A percentile compares a stretch with the other conserved stretches of the same genome.
Evolutionary conservation across 441 rosid genomes (phyloP).

Genomic region (Mallotus repandus): DNA sequence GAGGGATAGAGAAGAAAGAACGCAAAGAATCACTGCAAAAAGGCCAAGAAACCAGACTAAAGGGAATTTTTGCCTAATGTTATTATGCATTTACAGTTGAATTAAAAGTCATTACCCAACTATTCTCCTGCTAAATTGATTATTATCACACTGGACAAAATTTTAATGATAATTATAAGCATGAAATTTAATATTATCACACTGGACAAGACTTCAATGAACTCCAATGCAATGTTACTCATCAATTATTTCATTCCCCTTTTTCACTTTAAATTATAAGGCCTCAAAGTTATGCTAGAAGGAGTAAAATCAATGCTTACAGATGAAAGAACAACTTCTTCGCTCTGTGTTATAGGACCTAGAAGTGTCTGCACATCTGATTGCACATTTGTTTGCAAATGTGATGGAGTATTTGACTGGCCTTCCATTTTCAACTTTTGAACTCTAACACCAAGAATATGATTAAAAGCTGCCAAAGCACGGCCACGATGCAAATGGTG

Average conservation of each 20-base stretch:
- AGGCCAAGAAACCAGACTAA: not conserved
- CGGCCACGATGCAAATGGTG: conserved; percentile 99
- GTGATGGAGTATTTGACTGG: conserved; percentile 46
- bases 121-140: not conserved
- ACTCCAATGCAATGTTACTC: not conserved
- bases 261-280: not conserved
- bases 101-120: conserved; percentile 2
- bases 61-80: not conserved
- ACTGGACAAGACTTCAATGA: not conserved
- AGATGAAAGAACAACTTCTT: conserved; percentile 79
- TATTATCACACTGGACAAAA: too few species aligned
- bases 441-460: conserved; percentile 73
- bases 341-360: conserved; percentile 67
- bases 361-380: conserved; percentile 89
- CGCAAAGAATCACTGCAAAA: not conserved
- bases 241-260: not conserved
- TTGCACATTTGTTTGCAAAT: conserved; percentile 72
- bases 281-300: conserved; percentile 18
- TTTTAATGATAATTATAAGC: not conserved
- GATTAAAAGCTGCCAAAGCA: conserved; percentile 91
- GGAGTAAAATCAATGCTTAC: conserved; percentile 50
- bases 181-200: not conserved
- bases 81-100: not conserved
- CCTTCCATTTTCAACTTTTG: conserved; percentile 69
- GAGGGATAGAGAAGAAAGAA: not conserved